phyloP scores from a whole-genome alignment of 2,329 filamentous ascomycete genomes.

The Cladorrhinum sp. region DNA sequence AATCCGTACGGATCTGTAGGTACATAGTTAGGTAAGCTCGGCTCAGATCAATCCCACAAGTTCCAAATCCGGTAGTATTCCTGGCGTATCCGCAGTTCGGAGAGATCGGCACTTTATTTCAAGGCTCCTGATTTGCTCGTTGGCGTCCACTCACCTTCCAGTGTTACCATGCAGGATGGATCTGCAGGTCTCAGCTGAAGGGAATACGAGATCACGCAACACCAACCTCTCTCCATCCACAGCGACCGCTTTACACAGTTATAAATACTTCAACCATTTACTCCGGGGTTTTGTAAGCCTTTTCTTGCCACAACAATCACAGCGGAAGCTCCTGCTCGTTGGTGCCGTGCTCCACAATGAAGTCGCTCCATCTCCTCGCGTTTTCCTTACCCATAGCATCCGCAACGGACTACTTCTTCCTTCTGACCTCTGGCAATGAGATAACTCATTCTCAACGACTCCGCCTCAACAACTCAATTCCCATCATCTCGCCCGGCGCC shows the following conservation, averaged over 20 bases:
- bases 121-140: not conserved
- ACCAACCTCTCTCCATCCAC: not conserved
- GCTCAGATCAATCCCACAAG: not conserved
- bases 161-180: not conserved
- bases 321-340: no score
- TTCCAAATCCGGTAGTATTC: not conserved
- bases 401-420: slow-evolving; percentile 22
- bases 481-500: slow-evolving; percentile 17
- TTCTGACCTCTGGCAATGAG: slow-evolving; percentile 13
- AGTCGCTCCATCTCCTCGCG: slow-evolving; percentile 1
- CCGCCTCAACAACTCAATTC: slow-evolving; percentile 20
- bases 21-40: no score
- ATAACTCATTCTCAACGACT: slow-evolving; percentile 18
- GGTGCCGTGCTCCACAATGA: slow-evolving; percentile 15
- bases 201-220: not conserved
- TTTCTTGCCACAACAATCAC: no score
- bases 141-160: not conserved
- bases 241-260: no score
- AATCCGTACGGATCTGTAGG: no score
- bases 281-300: no score
- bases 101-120: not conserved
- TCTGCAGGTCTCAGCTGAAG: not conserved
- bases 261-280: no score
- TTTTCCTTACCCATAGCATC: not conserved
- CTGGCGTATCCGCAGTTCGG: not conserved